phyloP scores from a whole-genome alignment of 345 rosid species.

The Eucalyptus grandis region DNA sequence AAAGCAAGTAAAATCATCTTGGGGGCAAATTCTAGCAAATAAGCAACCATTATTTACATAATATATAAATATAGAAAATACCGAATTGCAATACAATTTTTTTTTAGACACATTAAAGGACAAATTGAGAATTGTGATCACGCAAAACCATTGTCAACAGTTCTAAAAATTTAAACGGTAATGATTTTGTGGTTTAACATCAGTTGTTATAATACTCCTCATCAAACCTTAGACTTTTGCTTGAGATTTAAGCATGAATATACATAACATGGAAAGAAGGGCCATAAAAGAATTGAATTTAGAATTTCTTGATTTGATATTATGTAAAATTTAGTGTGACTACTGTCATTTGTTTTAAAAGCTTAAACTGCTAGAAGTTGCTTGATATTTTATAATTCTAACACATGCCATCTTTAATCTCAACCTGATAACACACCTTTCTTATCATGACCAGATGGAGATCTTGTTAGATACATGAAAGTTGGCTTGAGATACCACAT shows the following conservation, averaged over 20 bases:
- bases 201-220: background rate
- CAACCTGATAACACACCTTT: background rate
- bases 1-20: background rate
- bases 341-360: background rate
- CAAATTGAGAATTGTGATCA: background rate
- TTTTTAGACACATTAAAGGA: background rate
- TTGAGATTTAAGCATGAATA: background rate
- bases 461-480: background rate
- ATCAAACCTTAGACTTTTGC: background rate
- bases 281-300: background rate
- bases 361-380: background rate
- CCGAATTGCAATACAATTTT: background rate
- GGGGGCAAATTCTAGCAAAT: background rate
- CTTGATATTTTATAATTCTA: background rate
- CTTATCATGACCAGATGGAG: background rate
- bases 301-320: background rate
- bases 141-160: rapidly evolving
- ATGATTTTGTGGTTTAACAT: background rate
- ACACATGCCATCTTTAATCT: background rate
- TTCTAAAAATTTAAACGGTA: background rate
- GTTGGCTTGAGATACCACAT: background rate
- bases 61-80: background rate
- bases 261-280: background rate
- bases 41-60: background rate
- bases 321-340: background rate